Conservation (phyloP, 441 rosid genomes). For the Bocquillonia castaneifolia region DNA sequence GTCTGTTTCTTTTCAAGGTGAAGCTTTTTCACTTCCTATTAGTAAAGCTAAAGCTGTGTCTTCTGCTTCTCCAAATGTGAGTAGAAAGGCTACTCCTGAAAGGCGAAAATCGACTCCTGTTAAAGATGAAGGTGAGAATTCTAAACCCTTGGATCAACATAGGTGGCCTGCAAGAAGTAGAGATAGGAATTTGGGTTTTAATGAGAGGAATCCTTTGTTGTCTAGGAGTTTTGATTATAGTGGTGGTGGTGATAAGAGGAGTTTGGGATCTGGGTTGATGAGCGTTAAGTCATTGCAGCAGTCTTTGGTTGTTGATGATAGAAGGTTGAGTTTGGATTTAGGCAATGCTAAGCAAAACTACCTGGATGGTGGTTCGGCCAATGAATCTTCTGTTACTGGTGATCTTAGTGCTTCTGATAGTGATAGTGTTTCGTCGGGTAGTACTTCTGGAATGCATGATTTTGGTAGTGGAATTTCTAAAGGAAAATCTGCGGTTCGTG, state of each 20-base stretch:
- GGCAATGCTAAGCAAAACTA: conserved; percentile 34
- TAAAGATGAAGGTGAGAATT: conserved; percentile 54
- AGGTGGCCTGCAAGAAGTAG: conserved; percentile 72
- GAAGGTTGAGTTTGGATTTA: conserved; percentile 44
- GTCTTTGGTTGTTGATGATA: conserved; percentile 41
- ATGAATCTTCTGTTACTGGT: conserved; percentile 29
- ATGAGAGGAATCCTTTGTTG: conserved; percentile 31
- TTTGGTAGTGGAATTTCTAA: conserved; percentile 31
- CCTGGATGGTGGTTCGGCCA: conserved; percentile 31
- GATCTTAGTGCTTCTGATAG: conserved; percentile 59
- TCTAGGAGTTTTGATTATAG: conserved; percentile 60
- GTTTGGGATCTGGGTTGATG: conserved; percentile 41
- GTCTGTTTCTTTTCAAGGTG: conserved; percentile 83
- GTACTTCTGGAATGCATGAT: conserved; percentile 53
- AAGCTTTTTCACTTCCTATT: conserved; percentile 59
- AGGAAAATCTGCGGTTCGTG: conserved; percentile 40
- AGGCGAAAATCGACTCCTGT: conserved; percentile 44
- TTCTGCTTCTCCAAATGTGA: conserved; percentile 30
- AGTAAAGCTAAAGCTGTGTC: conserved; percentile 64
- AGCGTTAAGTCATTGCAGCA: conserved; percentile 52
- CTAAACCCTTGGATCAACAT: conserved; percentile 51
- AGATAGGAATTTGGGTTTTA: conserved; percentile 39
- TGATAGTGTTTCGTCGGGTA: conserved; percentile 74
- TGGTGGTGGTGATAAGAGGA: conserved; percentile 42
- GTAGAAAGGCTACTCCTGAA: conserved; percentile 66